phyloP scores from a whole-genome alignment of 352 stramenopile species.

The Globisporangium yorkense region DNA sequence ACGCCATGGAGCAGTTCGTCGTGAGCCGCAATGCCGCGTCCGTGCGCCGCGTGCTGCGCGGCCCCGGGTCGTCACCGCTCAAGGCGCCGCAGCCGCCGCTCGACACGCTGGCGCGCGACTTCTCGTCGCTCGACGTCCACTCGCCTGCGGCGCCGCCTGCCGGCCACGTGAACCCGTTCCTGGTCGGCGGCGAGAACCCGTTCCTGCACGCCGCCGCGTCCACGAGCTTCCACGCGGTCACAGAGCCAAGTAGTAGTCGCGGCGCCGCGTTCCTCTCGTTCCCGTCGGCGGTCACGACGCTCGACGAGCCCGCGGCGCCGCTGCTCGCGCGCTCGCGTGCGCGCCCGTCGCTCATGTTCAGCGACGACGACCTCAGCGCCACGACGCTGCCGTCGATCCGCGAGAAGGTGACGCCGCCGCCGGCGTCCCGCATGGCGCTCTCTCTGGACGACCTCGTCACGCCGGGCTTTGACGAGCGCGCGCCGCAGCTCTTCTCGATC shows the following conservation, averaged over 20 bases:
- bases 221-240: constrained; percentile 23
- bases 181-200: constrained; percentile 30
- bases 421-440: constrained; percentile 48
- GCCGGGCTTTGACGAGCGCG: constrained; percentile 24
- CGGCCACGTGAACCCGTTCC: constrained; percentile 33
- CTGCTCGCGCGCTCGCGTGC: constrained; percentile 7
- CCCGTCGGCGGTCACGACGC: constrained; percentile 16
- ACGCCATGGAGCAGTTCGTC: constrained; percentile 77
- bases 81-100: constrained; percentile 10
- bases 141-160: constrained; percentile 21
- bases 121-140: constrained; percentile 45
- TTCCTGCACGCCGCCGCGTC: constrained; percentile 30
- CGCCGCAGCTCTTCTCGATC: constrained; percentile 63
- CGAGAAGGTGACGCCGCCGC: constrained; percentile 51
- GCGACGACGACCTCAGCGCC: constrained; percentile 40
- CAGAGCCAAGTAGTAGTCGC: constrained; percentile 14
- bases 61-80: constrained; percentile 15
- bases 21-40: constrained; percentile 43
- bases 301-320: constrained; percentile 10
- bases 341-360: constrained; percentile 58
- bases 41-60: constrained; percentile 43
- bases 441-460: constrained; percentile 49
- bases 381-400: constrained; percentile 53
- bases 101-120: constrained; percentile 48
- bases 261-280: constrained; percentile 9